Conservation (phyloP, 345 rosid species). For the Eucalyptus erythrocorys region DNA sequence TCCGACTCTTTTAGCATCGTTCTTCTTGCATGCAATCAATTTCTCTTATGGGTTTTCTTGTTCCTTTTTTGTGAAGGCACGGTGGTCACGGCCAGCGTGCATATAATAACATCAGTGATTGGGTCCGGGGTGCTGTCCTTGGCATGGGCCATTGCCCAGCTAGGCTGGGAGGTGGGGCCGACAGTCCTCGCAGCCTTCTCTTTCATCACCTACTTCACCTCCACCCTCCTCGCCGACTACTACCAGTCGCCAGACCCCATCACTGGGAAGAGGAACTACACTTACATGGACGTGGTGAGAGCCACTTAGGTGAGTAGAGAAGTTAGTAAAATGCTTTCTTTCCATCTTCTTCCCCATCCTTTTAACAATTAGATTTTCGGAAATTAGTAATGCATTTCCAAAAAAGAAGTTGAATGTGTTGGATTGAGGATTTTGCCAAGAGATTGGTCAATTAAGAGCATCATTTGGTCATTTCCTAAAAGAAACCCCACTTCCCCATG, state of each 20-base stretch:
- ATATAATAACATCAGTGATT: slow-evolving; percentile 87
- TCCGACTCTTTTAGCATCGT: background rate
- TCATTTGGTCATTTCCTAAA: background rate
- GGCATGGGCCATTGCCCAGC: slow-evolving; percentile 85
- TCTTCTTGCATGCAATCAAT: background rate
- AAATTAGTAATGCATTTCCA: background rate
- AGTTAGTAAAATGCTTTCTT: background rate
- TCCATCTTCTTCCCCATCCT: background rate
- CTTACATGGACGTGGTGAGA: slow-evolving; percentile 80
- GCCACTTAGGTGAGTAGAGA: slow-evolving; percentile 34
- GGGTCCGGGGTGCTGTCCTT: slow-evolving; percentile 83
- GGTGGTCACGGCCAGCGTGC: slow-evolving; percentile 74
- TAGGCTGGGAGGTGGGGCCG: slow-evolving; percentile 84
- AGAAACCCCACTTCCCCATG: background rate
- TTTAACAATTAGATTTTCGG: background rate
- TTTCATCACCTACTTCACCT: slow-evolving; percentile 65
- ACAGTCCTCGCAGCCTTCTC: slow-evolving; percentile 56
- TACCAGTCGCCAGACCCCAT: slow-evolving; percentile 68
- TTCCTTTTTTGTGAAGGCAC: slow-evolving; percentile 34
- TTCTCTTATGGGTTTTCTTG: background rate
- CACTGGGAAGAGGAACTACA: slow-evolving; percentile 69
- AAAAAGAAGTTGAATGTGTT: background rate
- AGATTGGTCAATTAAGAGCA: background rate
- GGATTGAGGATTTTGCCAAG: background rate
- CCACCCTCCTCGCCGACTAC: slow-evolving; percentile 66